Conservation (phyloP, 2,329 filamentous ascomycete genomes). For the Xylariomycetidae sp. region DNA sequence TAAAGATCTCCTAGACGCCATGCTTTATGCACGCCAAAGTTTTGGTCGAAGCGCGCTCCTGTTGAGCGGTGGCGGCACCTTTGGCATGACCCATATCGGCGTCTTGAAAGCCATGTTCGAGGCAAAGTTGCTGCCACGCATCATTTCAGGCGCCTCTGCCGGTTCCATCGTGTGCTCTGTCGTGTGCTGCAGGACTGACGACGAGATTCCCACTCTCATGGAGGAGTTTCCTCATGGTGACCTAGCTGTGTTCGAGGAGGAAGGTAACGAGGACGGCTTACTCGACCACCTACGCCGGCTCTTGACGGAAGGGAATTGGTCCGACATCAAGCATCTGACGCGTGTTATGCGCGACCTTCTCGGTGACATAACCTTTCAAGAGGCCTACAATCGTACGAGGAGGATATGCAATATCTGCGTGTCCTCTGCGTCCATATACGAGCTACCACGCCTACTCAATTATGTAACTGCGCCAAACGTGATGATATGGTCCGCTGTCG, state of each 20-base stretch:
- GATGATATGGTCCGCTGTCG: slow-evolving; percentile 92
- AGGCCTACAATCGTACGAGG: slow-evolving; percentile 91
- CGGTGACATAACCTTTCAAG: slow-evolving; percentile 89
- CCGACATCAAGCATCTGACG: slow-evolving; percentile 77
- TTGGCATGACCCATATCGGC: slow-evolving; percentile 89
- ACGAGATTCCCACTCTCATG: slow-evolving; percentile 68
- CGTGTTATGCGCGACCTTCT: slow-evolving; percentile 76
- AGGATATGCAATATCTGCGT: slow-evolving; percentile 93
- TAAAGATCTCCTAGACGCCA: slow-evolving; percentile 58
- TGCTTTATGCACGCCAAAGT: slow-evolving; percentile 69
- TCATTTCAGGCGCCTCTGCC: slow-evolving; percentile 83
- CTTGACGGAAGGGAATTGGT: slow-evolving; percentile 76
- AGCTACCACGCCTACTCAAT: slow-evolving; percentile 81
- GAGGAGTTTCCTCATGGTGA: slow-evolving; percentile 73
- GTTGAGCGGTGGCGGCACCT: slow-evolving; percentile 80
- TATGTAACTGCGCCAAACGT: slow-evolving; percentile 93
- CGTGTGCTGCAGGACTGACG: slow-evolving; percentile 71
- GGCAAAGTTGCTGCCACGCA: slow-evolving; percentile 69
- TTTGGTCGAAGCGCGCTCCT: slow-evolving; percentile 82
- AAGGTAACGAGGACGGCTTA: slow-evolving; percentile 54
- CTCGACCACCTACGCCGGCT: slow-evolving; percentile 67
- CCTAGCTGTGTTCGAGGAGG: slow-evolving; percentile 71
- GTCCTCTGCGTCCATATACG: slow-evolving; percentile 80
- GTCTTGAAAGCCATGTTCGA: slow-evolving; percentile 80
- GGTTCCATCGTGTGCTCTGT: slow-evolving; percentile 83